These are phyloP conservation scores for Botrytis medusae DNA, from an alignment of 2,329 filamentous ascomycete species.

Conservation along the genomic window DNA sequence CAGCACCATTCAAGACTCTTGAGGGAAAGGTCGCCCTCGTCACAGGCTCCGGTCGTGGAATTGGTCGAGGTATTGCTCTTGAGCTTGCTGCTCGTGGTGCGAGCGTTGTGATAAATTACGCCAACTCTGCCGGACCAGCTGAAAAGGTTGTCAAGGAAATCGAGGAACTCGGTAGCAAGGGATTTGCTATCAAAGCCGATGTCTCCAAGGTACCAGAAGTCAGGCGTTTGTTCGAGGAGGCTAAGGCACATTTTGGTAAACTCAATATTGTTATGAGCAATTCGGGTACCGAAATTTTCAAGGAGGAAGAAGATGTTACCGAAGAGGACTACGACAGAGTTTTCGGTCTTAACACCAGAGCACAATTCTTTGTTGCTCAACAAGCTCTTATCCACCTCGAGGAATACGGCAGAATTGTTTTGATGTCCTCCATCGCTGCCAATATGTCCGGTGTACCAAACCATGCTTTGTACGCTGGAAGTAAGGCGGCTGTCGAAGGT, in stretches of 20 bases:
- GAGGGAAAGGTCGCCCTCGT: constrained; percentile 72
- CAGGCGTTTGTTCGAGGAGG: constrained; percentile 31
- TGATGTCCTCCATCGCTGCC: constrained; percentile 62
- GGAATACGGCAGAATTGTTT: constrained; percentile 66
- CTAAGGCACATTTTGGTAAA: constrained; percentile 33
- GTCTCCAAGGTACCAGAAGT: constrained; percentile 50
- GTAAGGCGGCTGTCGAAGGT: constrained; percentile 73
- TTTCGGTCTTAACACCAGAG: constrained; percentile 64
- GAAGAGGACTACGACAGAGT: constrained; percentile 44
- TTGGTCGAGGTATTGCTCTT: constrained; percentile 56
- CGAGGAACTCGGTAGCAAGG: constrained; percentile 49
- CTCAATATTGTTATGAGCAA: constrained; percentile 38
- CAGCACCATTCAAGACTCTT: constrained; percentile 23
- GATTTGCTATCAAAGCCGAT: constrained; percentile 58
- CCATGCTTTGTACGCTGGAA: constrained; percentile 73
- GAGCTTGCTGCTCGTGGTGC: constrained; percentile 44
- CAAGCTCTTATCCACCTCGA: constrained; percentile 70
- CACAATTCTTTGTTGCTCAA: constrained; percentile 76
- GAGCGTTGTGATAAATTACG: constrained; percentile 59
- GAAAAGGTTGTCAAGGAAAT: constrained; percentile 57
- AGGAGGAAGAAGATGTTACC: constrained; percentile 34
- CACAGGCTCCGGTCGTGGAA: constrained; percentile 77
- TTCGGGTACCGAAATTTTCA: constrained; percentile 36
- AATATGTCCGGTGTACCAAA: constrained; percentile 57
- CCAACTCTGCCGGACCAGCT: constrained; percentile 54